These are phyloP conservation scores for Termitomyces eurrhizus DNA, from an alignment of 768 basidiomycete species.

Conservation along the genomic window DNA sequence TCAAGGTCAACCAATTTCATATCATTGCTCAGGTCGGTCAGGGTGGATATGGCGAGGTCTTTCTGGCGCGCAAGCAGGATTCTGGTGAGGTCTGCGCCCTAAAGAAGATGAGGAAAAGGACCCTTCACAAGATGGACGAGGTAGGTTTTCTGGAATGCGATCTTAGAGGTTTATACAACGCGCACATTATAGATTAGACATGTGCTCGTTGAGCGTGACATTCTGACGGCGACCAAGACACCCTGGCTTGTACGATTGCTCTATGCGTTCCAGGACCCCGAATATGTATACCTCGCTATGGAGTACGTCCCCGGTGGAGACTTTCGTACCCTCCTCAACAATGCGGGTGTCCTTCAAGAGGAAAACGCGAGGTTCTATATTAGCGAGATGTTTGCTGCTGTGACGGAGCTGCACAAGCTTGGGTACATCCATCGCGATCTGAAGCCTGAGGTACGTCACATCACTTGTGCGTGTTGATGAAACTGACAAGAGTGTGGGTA, in stretches of 20 bases:
- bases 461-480: neutral
- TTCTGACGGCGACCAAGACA: constrained; percentile 94
- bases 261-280: constrained; percentile 94
- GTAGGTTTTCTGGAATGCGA: constrained; percentile 32
- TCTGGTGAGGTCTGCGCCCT: constrained; percentile 95
- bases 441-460: constrained; percentile 80
- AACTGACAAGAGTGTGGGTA: neutral
- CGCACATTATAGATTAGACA: constrained; percentile 75
- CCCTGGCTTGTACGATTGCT: constrained; percentile 94
- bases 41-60: constrained; percentile 98
- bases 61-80: constrained; percentile 91
- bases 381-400: constrained; percentile 94
- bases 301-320: constrained; percentile 99
- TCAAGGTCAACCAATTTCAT: constrained; percentile 93
- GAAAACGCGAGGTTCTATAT: constrained; percentile 97
- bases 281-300: constrained; percentile 95
- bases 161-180: neutral
- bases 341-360: constrained; percentile 95
- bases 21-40: constrained; percentile 99
- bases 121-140: constrained; percentile 98
- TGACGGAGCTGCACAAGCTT: constrained; percentile 92
- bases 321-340: constrained; percentile 95
- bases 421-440: constrained; percentile 98
- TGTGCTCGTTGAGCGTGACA: constrained; percentile 96
- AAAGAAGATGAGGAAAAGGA: constrained; percentile 96